These are phyloP conservation scores for Metarhizium album DNA, from an alignment of 2,329 filamentous ascomycete genomes.

Conservation along the genomic window DNA sequence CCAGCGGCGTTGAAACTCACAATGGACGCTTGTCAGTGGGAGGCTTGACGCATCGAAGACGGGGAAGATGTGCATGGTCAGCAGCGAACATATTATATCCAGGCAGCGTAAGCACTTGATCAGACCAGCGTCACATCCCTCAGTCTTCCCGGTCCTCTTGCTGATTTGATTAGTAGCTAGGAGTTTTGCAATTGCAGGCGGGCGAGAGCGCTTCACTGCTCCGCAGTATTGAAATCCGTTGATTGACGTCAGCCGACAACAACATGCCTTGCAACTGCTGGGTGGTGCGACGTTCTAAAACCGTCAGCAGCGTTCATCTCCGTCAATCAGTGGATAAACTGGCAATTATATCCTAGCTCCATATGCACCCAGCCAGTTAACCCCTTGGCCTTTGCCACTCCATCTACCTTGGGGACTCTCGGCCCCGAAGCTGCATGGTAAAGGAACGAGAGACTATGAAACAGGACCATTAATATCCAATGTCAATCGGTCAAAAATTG, in stretches of 20 bases:
- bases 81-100: too few relatives aligned
- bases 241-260: too few relatives aligned
- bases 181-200: neutral
- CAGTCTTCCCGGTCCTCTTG: neutral
- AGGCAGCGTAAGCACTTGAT: neutral
- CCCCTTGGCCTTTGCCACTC: neutral
- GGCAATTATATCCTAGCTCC: conserved; percentile 1
- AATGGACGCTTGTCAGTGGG: neutral
- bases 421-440: neutral
- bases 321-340: neutral
- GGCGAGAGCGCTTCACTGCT: too few relatives aligned
- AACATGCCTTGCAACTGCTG: neutral
- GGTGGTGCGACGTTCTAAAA: neutral
- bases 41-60: too few relatives aligned
- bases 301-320: neutral
- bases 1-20: neutral
- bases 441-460: neutral
- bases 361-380: neutral
- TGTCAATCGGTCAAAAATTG: neutral
- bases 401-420: neutral
- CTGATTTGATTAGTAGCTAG: too few relatives aligned
- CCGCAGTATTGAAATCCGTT: too few relatives aligned
- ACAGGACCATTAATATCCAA: neutral
- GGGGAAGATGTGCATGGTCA: too few relatives aligned
- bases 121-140: neutral